Conservation (phyloP, 805 yeast genomes). For the Lachancea kluyveri region DNA sequence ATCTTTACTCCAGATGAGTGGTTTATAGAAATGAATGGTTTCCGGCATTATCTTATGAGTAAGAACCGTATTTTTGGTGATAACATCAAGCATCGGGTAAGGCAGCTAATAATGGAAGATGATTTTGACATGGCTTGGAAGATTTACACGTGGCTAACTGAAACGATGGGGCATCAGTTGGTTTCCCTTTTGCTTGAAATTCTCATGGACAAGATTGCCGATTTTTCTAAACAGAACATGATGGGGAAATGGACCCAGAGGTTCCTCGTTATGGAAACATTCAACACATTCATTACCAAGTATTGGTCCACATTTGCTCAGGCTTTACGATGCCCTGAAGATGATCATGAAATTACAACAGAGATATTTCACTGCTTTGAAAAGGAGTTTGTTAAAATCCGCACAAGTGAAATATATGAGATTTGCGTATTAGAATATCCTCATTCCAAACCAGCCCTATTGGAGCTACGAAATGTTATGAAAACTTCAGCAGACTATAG, state of each 20-base stretch:
- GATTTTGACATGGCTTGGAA: slow-evolving; percentile 21
- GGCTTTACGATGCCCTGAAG: slow-evolving; percentile 19
- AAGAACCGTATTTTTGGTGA: slow-evolving; percentile 12
- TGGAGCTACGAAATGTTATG: slow-evolving; percentile 53
- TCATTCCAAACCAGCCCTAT: slow-evolving; percentile 43
- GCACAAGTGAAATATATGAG: slow-evolving; percentile 54
- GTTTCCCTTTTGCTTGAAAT: slow-evolving; percentile 18
- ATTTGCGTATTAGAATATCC: slow-evolving; percentile 50
- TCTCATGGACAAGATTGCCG: slow-evolving; percentile 15
- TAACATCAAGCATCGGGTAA: slow-evolving; percentile 10
- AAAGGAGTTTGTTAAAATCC: slow-evolving; percentile 28
- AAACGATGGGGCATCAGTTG: slow-evolving; percentile 11
- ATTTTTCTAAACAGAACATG: slow-evolving; percentile 17
- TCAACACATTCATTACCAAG: slow-evolving; percentile 20
- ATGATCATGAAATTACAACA: slow-evolving; percentile 24
- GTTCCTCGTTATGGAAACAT: slow-evolving; percentile 22
- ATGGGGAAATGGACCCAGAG: slow-evolving; percentile 14
- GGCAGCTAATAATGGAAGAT: slow-evolving; percentile 17
- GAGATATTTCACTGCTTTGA: slow-evolving; percentile 22
- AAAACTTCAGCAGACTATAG: slow-evolving; percentile 27
- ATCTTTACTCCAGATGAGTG: slow-evolving; percentile 13
- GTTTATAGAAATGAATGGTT: slow-evolving; percentile 14
- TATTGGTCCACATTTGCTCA: slow-evolving; percentile 23
- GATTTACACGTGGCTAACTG: slow-evolving; percentile 21
- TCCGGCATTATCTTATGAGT: slow-evolving; percentile 24